Evolutionary conservation across 2,329 filamentous ascomycete genomes (phyloP).

Genomic region (Bretziella fagacearum): DNA sequence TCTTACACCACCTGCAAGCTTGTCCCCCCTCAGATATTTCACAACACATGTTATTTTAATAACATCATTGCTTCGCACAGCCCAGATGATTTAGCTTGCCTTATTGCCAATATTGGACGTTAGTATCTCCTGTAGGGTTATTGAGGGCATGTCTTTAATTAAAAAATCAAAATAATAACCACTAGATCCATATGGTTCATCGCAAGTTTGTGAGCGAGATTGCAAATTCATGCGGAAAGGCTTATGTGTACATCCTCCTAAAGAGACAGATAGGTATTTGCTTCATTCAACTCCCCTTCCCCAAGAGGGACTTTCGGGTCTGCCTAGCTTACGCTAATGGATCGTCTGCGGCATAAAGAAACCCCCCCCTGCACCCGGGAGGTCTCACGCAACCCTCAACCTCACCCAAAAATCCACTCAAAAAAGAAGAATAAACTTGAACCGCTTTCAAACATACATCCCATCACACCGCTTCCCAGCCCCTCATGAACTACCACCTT

Average conservation of each 20-base stretch:
- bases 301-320: no score
- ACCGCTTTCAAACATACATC: no score
- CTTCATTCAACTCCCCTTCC: no score
- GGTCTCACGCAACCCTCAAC: no score
- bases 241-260: no score
- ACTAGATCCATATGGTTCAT: not conserved
- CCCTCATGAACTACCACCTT: not conserved
- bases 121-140: not conserved
- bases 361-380: not conserved
- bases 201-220: not conserved
- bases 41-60: not conserved
- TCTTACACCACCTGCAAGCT: not conserved
- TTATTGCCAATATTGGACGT: not conserved
- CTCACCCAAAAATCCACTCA: conserved; percentile 1
- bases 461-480: not conserved
- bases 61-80: not conserved
- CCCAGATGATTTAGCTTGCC: not conserved
- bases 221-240: conserved; percentile 2
- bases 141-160: not conserved
- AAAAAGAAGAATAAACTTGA: no score
- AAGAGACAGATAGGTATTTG: no score
- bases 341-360: not conserved
- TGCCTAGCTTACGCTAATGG: not conserved
- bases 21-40: not conserved
- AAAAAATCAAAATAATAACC: no score